Evolutionary conservation across 2,329 filamentous ascomycete genomes (phyloP), one percentile per base, ranked within the genome.

Genomic region (Fusarium goolgardi): DNA sequence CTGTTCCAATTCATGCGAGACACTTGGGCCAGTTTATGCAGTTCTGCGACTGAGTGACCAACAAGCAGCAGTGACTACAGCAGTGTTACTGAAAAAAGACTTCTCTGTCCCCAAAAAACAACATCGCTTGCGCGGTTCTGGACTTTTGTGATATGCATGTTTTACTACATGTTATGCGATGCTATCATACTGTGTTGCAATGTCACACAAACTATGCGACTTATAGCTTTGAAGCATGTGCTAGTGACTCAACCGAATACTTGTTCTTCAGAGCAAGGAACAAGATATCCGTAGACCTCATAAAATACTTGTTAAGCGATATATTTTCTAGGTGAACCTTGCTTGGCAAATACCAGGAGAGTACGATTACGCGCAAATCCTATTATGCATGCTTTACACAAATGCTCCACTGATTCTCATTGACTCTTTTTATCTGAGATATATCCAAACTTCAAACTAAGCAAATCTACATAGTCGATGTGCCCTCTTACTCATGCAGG

Each of bases 401-500:
- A 52, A n/a, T 51, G 13, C 25, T 51, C n/a, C 23, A 27, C 29
- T 51, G 43, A 44, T 59, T 56, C 58, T 65, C 37, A 44, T 43
- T 44, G 56, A 57, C 44, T 44, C 35, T 54, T 55, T 55, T 62
- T 59, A 52, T 70, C 59, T 66, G 70, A 67, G 37, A 61, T 64
- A 53, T 70, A 73, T 73, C 71, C 71, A 72, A 71, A 55, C 34
- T 59, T 59, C 40, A 46, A 63, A 49, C 55, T 60, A 60, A 60
- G 47, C 27, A 66, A 70, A 60, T 61, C 64, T 63, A 69, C 71
- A 61, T 73, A 47, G 64, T 65, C 55, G 55, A 53, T 59, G 31
- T 69, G 67, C 70, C 71, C 63, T 72, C 55, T 63, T 74, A 59
- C 61, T 74, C 62, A 71, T 70, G 63, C 45, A 59, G 71, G 72